These are phyloP conservation scores for Ceriops tagal DNA, from an alignment of 345 rosid species.

Conservation along the genomic window DNA sequence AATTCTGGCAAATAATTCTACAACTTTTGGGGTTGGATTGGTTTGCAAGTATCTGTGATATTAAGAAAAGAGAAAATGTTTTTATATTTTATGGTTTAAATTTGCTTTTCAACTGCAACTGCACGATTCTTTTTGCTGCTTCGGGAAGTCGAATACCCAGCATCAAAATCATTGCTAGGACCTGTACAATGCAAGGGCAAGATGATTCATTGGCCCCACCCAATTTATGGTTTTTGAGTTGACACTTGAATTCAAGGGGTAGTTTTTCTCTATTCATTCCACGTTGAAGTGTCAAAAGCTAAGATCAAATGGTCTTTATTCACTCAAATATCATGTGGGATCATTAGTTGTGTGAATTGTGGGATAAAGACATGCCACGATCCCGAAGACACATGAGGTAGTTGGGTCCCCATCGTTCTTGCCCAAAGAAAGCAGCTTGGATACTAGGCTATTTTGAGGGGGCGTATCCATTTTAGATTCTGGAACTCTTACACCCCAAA, in stretches of 20 bases:
- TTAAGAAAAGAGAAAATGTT: too few species aligned
- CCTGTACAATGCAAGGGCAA: background rate
- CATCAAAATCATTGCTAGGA: background rate
- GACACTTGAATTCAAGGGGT: background rate
- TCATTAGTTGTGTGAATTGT: conserved; percentile 14
- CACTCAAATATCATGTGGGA: conserved; percentile 4
- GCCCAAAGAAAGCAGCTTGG: background rate
- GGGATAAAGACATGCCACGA: conserved; percentile 13
- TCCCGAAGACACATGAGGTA: background rate
- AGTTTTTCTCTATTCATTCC: background rate
- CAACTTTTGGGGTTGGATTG: too few species aligned
- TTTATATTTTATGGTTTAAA: too few species aligned
- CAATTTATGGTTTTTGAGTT: background rate
- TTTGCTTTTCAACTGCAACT: too few species aligned
- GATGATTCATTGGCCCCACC: background rate
- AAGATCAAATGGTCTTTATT: background rate
- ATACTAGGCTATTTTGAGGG: too few species aligned
- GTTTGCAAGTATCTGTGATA: too few species aligned
- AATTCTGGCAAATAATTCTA: too few species aligned
- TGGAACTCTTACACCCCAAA: background rate
- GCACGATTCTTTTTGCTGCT: background rate
- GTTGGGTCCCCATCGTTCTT: background rate
- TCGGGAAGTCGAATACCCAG: too few species aligned
- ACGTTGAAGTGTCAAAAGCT: background rate
- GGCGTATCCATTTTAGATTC: too few species aligned